These are phyloP conservation scores for Leccinum ochraceum DNA, from an alignment of 768 basidiomycete genomes.

Conservation along the genomic window DNA sequence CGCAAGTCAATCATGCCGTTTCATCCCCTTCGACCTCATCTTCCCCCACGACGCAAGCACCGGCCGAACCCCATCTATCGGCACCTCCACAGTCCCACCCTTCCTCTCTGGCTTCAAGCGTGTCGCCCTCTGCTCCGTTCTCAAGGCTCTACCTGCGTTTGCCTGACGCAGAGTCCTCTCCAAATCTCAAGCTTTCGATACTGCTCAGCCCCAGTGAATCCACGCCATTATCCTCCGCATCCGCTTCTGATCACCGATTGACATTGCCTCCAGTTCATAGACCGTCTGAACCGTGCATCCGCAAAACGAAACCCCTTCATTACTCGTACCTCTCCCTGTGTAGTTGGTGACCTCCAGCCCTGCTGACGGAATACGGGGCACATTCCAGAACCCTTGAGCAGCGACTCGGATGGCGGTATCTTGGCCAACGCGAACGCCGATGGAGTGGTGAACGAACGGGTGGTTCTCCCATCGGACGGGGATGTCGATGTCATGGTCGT, in stretches of 20 bases:
- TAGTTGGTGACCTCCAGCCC: slow-evolving; percentile 8
- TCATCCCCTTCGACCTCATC: too few relatives aligned
- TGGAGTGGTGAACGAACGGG: not conserved
- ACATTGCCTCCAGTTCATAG: slow-evolving; percentile 15
- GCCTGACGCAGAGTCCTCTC: slow-evolving; percentile 25
- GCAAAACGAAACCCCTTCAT: slow-evolving; percentile 18
- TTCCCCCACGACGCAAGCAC: too few relatives aligned
- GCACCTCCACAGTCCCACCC: not conserved
- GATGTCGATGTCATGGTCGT: slow-evolving; percentile 30
- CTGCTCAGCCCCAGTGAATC: slow-evolving; percentile 13
- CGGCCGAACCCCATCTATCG: not conserved
- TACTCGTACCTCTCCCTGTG: slow-evolving; percentile 5
- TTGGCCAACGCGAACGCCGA: not conserved
- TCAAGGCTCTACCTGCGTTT: slow-evolving; percentile 51
- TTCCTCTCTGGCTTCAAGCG: slow-evolving; percentile 10
- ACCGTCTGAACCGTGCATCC: slow-evolving; percentile 32
- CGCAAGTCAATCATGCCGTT: not conserved
- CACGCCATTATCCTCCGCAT: not conserved
- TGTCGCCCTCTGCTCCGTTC: slow-evolving; percentile 51
- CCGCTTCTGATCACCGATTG: slow-evolving; percentile 4
- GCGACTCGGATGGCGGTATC: not conserved
- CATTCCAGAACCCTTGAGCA: slow-evolving; percentile 1
- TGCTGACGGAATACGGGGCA: slow-evolving; percentile 22
- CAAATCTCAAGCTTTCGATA: slow-evolving; percentile 11
- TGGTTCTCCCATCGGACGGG: not conserved